These are phyloP conservation scores for Populus deltoides DNA, from an alignment of 345 rosid genomes.

Conservation along the genomic window DNA sequence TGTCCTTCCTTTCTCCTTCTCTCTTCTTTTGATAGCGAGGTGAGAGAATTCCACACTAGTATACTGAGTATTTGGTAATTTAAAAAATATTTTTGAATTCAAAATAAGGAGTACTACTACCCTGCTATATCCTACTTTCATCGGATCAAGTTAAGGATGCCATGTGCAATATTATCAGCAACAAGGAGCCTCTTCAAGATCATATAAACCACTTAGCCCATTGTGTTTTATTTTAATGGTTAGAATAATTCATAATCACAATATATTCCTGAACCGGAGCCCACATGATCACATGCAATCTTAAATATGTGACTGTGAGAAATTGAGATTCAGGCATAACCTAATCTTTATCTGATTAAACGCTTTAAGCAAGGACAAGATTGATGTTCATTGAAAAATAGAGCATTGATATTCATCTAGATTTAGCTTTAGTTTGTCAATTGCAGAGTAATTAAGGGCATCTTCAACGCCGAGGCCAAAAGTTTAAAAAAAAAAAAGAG, in stretches of 20 bases:
- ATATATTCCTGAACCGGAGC: not conserved
- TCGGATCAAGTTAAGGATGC: not conserved
- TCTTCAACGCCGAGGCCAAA: too few species aligned
- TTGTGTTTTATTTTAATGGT: not conserved
- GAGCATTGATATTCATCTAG: too few species aligned
- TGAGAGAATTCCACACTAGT: too few species aligned
- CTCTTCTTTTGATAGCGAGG: too few species aligned
- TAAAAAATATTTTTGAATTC: too few species aligned
- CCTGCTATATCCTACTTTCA: too few species aligned
- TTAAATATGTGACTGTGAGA: constrained; percentile 1
- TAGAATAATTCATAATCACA: too few species aligned
- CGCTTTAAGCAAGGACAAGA: constrained; percentile 5
- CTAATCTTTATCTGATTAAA: not conserved
- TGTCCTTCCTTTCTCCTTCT: not conserved
- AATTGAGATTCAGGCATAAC: not conserved
- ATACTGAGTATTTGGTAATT: too few species aligned
- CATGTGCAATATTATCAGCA: not conserved
- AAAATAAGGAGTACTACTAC: too few species aligned
- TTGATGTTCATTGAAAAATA: constrained; percentile 3
- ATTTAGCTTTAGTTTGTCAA: not conserved
- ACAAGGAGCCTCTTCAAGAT: too few species aligned
- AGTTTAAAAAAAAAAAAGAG: too few species aligned
- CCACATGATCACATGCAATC: constrained; percentile 22
- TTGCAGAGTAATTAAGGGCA: not conserved
- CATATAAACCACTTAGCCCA: too few species aligned